Evolutionary conservation across 441 rosid species (phyloP).

Genomic region (Croton laevigatus): DNA sequence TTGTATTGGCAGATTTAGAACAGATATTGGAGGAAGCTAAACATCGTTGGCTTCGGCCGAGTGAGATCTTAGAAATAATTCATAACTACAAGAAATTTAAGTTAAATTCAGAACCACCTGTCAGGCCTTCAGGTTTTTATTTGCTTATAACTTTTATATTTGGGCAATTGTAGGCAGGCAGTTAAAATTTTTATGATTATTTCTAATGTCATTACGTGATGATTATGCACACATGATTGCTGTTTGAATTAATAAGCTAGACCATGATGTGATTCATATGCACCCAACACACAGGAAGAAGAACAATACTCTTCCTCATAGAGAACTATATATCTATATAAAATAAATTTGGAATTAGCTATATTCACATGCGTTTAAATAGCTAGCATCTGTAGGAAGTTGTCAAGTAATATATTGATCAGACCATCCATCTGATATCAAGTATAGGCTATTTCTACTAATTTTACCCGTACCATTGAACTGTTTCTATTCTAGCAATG

Average conservation of each 20-base stretch:
- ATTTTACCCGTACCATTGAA: not conserved
- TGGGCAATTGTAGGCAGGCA: not conserved
- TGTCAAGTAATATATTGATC: not conserved
- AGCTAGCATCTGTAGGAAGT: not conserved
- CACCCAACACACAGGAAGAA: too few relatives aligned
- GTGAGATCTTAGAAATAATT: slow-evolving; percentile 57
- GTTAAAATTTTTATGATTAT: not conserved
- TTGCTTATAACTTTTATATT: slow-evolving; percentile 10
- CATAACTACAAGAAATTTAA: slow-evolving; percentile 40
- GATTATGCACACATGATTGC: too few relatives aligned
- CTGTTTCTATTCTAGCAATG: not conserved
- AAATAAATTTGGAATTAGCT: not conserved
- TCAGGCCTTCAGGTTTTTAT: slow-evolving; percentile 48
- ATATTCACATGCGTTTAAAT: not conserved
- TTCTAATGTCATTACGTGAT: too few relatives aligned
- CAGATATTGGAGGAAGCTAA: slow-evolving; percentile 55
- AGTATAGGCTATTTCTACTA: not conserved
- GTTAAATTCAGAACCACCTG: slow-evolving; percentile 43
- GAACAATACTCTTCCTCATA: too few relatives aligned
- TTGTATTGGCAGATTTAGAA: slow-evolving; percentile 38
- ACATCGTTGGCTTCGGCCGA: slow-evolving; percentile 71
- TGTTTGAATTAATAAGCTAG: too few relatives aligned
- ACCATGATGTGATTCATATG: too few relatives aligned
- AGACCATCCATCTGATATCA: not conserved
- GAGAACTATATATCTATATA: not conserved